Conservation (phyloP, 257 asterid genomes). For the Scutellaria baicalensis region DNA sequence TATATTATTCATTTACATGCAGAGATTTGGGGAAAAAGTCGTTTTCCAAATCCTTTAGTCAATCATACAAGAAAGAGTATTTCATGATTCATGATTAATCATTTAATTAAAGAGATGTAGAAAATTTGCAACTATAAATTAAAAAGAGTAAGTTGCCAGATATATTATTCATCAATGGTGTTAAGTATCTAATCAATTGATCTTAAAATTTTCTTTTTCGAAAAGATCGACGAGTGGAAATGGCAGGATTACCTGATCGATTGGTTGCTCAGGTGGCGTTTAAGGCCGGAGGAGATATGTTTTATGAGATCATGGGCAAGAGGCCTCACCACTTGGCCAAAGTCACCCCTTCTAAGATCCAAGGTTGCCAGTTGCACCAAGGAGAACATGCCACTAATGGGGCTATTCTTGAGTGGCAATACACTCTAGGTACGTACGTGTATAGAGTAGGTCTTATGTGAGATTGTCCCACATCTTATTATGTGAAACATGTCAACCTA, state of each 20-base stretch:
- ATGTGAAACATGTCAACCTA: too few species aligned
- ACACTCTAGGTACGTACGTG: constrained; percentile 23
- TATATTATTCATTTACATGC: background rate
- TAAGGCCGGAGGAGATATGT: constrained; percentile 25
- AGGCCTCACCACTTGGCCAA: constrained; percentile 23
- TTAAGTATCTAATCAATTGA: background rate
- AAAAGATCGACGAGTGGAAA: background rate
- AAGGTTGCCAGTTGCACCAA: constrained; percentile 21
- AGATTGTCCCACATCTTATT: too few species aligned
- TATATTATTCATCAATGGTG: background rate
- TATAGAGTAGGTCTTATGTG: too few species aligned
- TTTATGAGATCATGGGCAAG: constrained; percentile 8
- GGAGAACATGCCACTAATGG: constrained; percentile 21
- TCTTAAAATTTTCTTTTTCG: background rate
- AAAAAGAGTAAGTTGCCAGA: background rate
- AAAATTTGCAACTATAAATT: background rate
- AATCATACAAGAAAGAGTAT: background rate
- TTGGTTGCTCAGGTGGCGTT: constrained; percentile 18
- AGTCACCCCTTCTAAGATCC: constrained; percentile 12
- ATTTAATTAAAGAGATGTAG: background rate
- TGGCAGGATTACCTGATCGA: constrained; percentile 13
- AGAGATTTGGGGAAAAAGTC: background rate
- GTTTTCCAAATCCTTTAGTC: background rate
- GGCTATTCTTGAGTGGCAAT: constrained; percentile 17
- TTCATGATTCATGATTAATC: too few species aligned